A percentile compares a stretch with the other conserved stretches of the same genome.
phyloP scores from a whole-genome alignment of 495 filamentous ascomycete genomes.

The Talaromyces liani region DNA sequence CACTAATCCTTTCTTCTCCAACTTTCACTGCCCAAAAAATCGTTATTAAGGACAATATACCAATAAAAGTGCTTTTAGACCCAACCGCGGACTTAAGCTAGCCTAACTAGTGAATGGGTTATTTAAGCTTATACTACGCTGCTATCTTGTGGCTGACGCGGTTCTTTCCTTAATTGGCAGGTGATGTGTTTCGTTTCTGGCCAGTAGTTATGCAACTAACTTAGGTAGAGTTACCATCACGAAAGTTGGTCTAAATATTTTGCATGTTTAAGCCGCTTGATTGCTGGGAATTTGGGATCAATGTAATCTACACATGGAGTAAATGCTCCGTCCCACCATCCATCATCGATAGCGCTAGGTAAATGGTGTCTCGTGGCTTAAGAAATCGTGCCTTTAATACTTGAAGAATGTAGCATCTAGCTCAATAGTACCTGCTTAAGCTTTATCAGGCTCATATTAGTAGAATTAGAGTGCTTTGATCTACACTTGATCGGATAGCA shows the following conservation, averaged over 20 bases:
- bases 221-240: not conserved
- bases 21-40: not conserved
- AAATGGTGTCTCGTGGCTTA: not conserved
- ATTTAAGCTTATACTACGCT: constrained; percentile 1
- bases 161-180: not conserved
- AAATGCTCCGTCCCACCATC: not conserved
- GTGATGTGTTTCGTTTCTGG: not conserved
- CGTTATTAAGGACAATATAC: not conserved
- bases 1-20: not conserved
- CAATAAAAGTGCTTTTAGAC: not conserved
- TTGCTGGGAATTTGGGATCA: not conserved
- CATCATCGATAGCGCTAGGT: not conserved
- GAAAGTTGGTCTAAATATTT: not conserved
- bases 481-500: not conserved
- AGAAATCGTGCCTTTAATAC: not conserved
- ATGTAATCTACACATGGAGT: not conserved
- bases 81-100: not conserved
- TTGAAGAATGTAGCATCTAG: not conserved
- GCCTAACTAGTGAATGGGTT: not conserved
- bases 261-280: not conserved
- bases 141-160: not conserved
- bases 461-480: not conserved
- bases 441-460: not conserved
- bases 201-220: not conserved
- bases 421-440: not conserved